These are phyloP conservation scores for Vigna mungo DNA, from an alignment of 306 rosid genomes.

Conservation along the genomic window DNA sequence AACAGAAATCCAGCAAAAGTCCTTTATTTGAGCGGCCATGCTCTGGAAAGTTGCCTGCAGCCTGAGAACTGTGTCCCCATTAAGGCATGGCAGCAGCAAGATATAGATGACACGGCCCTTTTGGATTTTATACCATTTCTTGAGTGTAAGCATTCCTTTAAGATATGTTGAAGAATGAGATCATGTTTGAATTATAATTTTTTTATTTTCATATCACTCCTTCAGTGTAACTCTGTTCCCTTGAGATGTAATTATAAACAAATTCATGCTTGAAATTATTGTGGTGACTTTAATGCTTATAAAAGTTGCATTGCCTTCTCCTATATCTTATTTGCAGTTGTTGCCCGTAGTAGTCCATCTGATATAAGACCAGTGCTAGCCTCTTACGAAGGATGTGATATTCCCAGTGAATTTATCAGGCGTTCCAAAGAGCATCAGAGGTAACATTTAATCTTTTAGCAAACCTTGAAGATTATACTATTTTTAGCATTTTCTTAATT, in stretches of 20 bases:
- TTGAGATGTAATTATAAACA: constrained; percentile 9
- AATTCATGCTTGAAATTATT: constrained; percentile 15
- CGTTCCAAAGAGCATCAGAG: constrained; percentile 85
- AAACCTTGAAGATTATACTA: background rate
- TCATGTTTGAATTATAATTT: constrained; percentile 1
- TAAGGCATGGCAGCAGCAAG: constrained; percentile 80
- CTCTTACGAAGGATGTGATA: constrained; percentile 83
- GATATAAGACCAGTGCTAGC: constrained; percentile 88
- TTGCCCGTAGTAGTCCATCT: constrained; percentile 86
- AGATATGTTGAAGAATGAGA: constrained; percentile 28
- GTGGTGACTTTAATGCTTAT: constrained; percentile 19
- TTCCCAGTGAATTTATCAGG: constrained; percentile 83
- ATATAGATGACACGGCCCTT: constrained; percentile 81
- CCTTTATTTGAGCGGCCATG: constrained; percentile 93
- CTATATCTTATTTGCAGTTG: constrained; percentile 66
- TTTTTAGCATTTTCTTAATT: constrained; percentile 3
- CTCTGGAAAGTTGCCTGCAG: constrained; percentile 83
- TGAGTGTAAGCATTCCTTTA: constrained; percentile 71
- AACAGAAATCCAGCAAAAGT: constrained; percentile 88
- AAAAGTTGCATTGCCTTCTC: constrained; percentile 38
- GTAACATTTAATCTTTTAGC: constrained; percentile 44
- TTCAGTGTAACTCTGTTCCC: constrained; percentile 67
- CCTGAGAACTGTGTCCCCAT: constrained; percentile 80
- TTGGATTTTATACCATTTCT: constrained; percentile 95
- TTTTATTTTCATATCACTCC: constrained; percentile 61